Base-by-base conservation (phyloP, 2,329 filamentous ascomycete species). In the Colletotrichum chrysophilum region DNA sequence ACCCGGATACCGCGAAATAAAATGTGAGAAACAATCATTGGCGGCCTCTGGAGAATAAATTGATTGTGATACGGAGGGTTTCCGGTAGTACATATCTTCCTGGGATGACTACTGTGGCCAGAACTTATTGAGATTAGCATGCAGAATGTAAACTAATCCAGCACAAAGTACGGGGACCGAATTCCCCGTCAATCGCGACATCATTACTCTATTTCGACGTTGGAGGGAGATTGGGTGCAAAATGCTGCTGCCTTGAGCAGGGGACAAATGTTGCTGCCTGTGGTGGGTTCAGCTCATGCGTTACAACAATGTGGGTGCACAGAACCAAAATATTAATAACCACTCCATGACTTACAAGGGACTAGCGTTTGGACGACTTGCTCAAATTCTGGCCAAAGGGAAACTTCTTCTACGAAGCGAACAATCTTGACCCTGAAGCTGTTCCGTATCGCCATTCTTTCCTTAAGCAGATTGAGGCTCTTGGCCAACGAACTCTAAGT, bases 181-280 rank as follows among this genome's bases (percentile, higher is more conserved):
- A 48, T 48, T 48, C 18, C 21, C 43, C 18, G 43, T 48, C 43
- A 48, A 21, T 48, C 43, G 43, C 43, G 18, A 48, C 43, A 48
- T 21, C 43, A 48, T 48, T 48, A 48, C 56, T 18, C 56, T 30
- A 21, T 61, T 56, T 58, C 28, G 65, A 56, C 43, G 48, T 58
- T 26, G 9, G 30, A 21, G 21, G n/a, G 21, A 56, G 48, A 55
- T 7, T 24, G 52, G 12, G 70, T 61, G 18, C 13, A 34, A 24
- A 71, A 71, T 60, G 61, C 70, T 71, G 70, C 70, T 71, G 70
- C 70, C 70, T 71, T 60, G 70, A 43, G 70, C 52, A 16, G 34
- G 52, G 70, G 64, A 60, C 70, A 67, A 72, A 67, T 72, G 52
- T 21, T 72, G 70, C 62, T 72, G 70, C 70, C 70, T 72, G 43